Base-by-base conservation (phyloP, 257 asterid genomes). In the Salvia rosmarinus region DNA sequence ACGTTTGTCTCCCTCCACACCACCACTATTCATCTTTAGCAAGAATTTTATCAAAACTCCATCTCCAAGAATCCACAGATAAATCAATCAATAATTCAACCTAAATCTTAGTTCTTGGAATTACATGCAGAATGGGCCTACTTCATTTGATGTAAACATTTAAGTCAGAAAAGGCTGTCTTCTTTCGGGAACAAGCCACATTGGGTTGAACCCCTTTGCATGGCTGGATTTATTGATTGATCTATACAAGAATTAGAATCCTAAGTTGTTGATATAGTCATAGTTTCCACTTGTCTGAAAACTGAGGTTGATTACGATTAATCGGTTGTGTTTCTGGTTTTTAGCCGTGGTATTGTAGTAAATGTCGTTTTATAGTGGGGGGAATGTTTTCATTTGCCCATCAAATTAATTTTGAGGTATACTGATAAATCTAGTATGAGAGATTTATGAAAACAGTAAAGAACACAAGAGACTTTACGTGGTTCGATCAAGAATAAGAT, bases 21-120 rank as follows among this genome's bases (percentile, higher is more conserved):
- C n/a, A 37, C 16, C 17, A 9, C 34, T 42, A 32, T n/a, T n/a
- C n/a, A n/a, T n/a, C n/a, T n/a, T n/a, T n/a, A n/a, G n/a, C n/a
- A n/a, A n/a, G n/a, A n/a, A n/a, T n/a, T n/a, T 30, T 73, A 73
- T 75, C 83, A 82, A 85, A 82, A 77, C 79, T 79, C 91, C 88
- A 85, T 59, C 74, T 58, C 85, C 85, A 84, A 85, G 79, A 80
- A 69, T 71, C 86, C 87, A 85, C 0, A 64, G 23, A 76, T 46
- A 30, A 28, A 28, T 28, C 32, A 28, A 10, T 47, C 42, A 42
- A 49, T 55, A 54, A 65, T 56, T 72, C 20, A 25, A 1, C 32
- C 62, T 8, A 35, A 43, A 59, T 35, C 40, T 62, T 76, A 37
- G 30, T 49, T 74, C 55, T 81, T 81, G 88, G 86, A 85, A 16